Evolutionary conservation across 2,329 filamentous ascomycete genomes (phyloP).

Genomic region (Alternaria sp.): DNA sequence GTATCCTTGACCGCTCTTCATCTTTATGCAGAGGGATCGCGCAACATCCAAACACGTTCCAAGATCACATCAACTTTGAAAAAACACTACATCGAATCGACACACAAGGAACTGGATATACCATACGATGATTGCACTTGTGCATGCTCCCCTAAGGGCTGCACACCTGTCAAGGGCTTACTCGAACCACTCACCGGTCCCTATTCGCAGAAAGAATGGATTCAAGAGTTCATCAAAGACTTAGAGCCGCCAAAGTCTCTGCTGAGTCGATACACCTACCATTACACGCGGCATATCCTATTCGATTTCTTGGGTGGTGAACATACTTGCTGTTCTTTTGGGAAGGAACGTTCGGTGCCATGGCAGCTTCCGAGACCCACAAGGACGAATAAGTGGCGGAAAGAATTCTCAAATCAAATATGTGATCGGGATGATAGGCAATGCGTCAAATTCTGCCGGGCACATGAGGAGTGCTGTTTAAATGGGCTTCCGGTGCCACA

Average conservation of each 20-base stretch:
- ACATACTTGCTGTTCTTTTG: background rate
- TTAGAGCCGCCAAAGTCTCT: no score
- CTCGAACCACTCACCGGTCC: no score
- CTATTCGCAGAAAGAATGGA: accelerated
- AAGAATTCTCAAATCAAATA: no score
- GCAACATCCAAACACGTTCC: no score
- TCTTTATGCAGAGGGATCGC: background rate
- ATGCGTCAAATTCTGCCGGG: no score
- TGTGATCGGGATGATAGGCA: no score
- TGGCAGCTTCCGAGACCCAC: accelerated
- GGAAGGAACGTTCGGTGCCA: accelerated
- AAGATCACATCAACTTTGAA: accelerated
- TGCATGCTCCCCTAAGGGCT: background rate
- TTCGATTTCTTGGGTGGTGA: background rate
- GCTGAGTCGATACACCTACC: no score
- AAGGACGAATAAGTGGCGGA: no score
- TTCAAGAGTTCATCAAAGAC: no score
- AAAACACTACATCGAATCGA: no score
- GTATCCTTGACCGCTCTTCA: background rate
- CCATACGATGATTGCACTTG: background rate
- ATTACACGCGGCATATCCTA: accelerated
- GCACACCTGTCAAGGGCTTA: background rate
- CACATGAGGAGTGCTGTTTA: no score
- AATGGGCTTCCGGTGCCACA: no score
- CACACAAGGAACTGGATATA: background rate